Base-by-base conservation (phyloP, 768 basidiomycete species). In the Vararia minispora region DNA sequence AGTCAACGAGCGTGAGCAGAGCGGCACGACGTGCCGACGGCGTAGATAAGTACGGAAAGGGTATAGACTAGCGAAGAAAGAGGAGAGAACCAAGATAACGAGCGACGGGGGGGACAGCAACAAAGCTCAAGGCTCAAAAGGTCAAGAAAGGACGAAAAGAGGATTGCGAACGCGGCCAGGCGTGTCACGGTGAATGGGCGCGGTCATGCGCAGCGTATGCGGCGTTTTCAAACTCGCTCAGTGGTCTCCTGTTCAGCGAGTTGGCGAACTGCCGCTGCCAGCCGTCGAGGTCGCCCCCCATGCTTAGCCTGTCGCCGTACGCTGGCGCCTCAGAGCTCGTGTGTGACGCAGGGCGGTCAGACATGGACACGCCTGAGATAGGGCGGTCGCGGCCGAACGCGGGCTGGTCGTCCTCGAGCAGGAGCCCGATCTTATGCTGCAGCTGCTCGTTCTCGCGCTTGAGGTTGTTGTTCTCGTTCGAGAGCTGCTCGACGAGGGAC, bases 361-460 rank as follows among this genome's bases (percentile, higher is more conserved):
- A 63, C 29, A 69, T 58, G 16, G 63, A 64, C 32, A 71, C 60
- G 25, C 70, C 71, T 7, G 81, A 85, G 44, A 78, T 60, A 18
- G 79, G 80, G 22, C 60, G 58, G 14, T 68, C 70, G 33, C 66
- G 65, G 22, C 76, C 76, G 51, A 79, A 87, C 3, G 72, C 64
- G 16, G 82, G 74, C 48, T 84, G 82, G 50, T 89, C 86, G 30
- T 85, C 87, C 51, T 90, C 87, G 37, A 94, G 72, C 12, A 94
- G 68, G 33, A 92, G 69, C 40, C 78, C 83, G 49, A 94, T 89
- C 69, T 89, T 90, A 56, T 87, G 86, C n/a, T 81, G 79, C 30
- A 91, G 71, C 49, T 89, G 79, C 53, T 86, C 82, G 56, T 91
- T 91, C 59, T 91, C 87, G 40, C 76, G 74, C 56, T 81, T 78